Evolutionary conservation across 2,329 filamentous ascomycete species (phyloP), one percentile per base, ranked within the genome.

Genomic region (Exophiala mesophila): DNA sequence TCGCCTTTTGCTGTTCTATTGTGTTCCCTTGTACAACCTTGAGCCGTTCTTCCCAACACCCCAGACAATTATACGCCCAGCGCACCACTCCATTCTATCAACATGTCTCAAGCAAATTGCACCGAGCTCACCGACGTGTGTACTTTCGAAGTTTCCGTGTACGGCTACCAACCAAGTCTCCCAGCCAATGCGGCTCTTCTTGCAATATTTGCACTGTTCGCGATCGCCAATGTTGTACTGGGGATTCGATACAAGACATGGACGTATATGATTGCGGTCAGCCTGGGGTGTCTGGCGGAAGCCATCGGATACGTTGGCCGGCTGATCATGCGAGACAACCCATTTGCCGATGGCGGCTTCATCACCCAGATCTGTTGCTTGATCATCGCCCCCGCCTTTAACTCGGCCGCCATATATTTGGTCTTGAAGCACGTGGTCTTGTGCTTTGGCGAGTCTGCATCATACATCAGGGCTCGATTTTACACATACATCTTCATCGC

Each of bases 401-500:
- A 73, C 41, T 71, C 71, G 5, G 78, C 70, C 3, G 70, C 66
- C 42, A 72, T 79, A 53, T 78, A 77, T 61, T 57, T 80, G 20
- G 72, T 69, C 3, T 65, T 80, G 9, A 75, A 76, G 26, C 73
- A 78, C 38, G 68, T 80, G 48, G 71, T 79, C 41, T 57, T 74
- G n/a, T 66, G 68, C 36, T 75, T 78, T 40, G 77, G 77, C 4
- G 58, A 64, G 2, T 58, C 70, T 36, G 61, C 70, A 47, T 73
- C 71, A 16, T 63, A 65, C 18, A 62, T 76, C 39, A 65, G 63
- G 29, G 69, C 73, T 5, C 59, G 62, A 4, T 63, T 69, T 39
- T 80, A 78, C 57, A 78, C 77, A 8, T 71, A 71, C 58, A 70
- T 80, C 46, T 82, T 82, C 61, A 74, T 81, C 50, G 56, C 63